Evolutionary conservation across 2,329 filamentous ascomycete species (phyloP), one percentile per base, ranked within the genome.

Genomic region (Stagonosporopsis rhizophila): DNA sequence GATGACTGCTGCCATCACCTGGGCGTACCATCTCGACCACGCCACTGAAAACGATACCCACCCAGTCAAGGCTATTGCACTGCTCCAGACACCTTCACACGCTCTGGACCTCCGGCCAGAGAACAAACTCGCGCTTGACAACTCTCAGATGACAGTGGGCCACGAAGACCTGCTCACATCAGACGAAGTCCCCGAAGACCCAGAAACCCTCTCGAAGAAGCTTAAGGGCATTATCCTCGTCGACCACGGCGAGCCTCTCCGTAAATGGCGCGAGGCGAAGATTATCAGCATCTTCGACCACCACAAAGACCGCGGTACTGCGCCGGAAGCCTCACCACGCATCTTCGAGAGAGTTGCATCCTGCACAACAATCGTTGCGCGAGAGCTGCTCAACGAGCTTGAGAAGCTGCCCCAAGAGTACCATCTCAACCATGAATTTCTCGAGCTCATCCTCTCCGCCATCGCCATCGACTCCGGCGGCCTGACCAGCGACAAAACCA

Each of bases 241-340:
- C 5, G 79, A 81, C 58, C 79, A 81, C 48, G 68, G 76, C 0
- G 62, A 64, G 9, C 79, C 79, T 5, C 59, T 80, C 49, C 71
- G 78, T 6, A 79, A 78, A 61, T 81, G 79, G 79, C 64, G 61
- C 19, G 67, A 73, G 3, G 78, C 79, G 25, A 72, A 70, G n/a
- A 77, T 81, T n/a, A 57, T 80, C 19, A 77, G 73, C 62, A 79
- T 81, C 51, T 78, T 81, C 47, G 79, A 81, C 57, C 79, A 81
- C 59, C 79, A 81, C 62, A 70, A 75, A 44, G 79, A 81, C 64
- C 63, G 64, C 1, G 79, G 78, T 20, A 74, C 70, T 1, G 79
- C 74, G 1, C 76, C 76, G 0, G 72, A 77, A 45, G 79, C 79
- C 8, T 61, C 75, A 22, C 79, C 79, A 2, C 75, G 79, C 20